Evolutionary conservation across 2,329 filamentous ascomycete genomes (phyloP), one percentile per base, ranked within the genome.

Genomic region (Blumeria graminis): DNA sequence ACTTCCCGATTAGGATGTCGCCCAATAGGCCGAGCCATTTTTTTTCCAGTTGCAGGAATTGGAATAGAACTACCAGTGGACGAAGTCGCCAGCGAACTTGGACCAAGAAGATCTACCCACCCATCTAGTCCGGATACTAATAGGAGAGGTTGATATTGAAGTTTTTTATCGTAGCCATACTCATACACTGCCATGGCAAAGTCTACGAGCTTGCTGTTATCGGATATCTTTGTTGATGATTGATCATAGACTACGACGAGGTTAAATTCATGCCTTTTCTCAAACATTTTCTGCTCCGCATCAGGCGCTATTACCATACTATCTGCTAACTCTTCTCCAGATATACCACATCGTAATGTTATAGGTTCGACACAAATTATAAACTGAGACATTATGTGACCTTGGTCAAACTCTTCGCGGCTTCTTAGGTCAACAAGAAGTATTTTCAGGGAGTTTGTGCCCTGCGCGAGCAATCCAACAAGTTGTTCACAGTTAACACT

Each of bases 331-430:
- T 82, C 71, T 18, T 74, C 72, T 2, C 76, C 77, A 1, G 80
- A 81, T 18, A 82, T 74, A 50, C 78, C 81, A 48, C 82, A 77
- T 56, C 85, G 78, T 52, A 87, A 68, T 9, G 82, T 76, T 48
- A 93, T 77, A 28, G 89, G 87, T 64, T 98, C 92, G 58, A 98
- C 78, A 67, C 92, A 98, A 48, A 98, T 86, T 41, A 88, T 85
- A 6, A 79, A 82, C 57, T 81, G 81, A 6, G 84, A 81, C 71
- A 84, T 84, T 60, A 98, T 88, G 66, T 98, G 92, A 0, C 92
- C 92, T 52, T 82, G 76, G 62, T 96, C 87, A 65, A 86, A 98
- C 8, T 84, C 78, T 56, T 84, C 78, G 32, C 92, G 81, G 57
- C 77, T 72, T 41, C 92, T 81, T 45, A 95, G 80, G 67, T 98